phyloP scores from a whole-genome alignment of 2,329 filamentous ascomycete genomes.

The Shiraia sp. region DNA sequence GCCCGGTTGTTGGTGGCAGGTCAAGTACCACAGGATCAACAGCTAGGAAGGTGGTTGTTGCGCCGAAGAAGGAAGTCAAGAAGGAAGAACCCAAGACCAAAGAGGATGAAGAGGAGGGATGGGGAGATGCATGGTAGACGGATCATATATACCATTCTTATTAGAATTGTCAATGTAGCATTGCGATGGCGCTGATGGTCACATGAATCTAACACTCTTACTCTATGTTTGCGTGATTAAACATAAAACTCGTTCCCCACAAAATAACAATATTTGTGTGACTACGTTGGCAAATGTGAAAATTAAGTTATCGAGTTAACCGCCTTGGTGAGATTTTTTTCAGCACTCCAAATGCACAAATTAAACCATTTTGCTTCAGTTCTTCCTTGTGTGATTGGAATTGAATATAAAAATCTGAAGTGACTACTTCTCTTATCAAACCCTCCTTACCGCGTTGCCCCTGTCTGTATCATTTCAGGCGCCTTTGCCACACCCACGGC shows the following conservation, averaged over 20 bases:
- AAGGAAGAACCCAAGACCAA: slow-evolving; percentile 45
- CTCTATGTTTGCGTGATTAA: too few species aligned
- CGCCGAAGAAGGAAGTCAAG: slow-evolving; percentile 35
- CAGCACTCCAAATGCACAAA: too few species aligned
- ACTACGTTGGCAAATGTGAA: too few species aligned
- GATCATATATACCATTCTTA: not conserved
- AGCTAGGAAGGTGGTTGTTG: slow-evolving; percentile 33
- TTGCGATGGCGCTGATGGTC: slow-evolving; percentile 21
- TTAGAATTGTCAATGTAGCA: slow-evolving; percentile 14
- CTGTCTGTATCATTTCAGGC: slow-evolving; percentile 29
- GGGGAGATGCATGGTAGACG: slow-evolving; percentile 45
- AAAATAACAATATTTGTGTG: too few species aligned
- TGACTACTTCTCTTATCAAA: too few species aligned
- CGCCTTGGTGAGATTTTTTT: too few species aligned
- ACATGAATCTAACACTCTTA: not conserved
- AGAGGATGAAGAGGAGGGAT: slow-evolving; percentile 46
- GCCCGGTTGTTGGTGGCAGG: slow-evolving; percentile 33
- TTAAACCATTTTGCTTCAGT: too few species aligned
- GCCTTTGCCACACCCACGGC: slow-evolving; percentile 16
- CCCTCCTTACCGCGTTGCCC: not conserved
- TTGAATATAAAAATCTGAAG: too few species aligned
- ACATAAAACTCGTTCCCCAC: too few species aligned
- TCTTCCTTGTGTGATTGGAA: too few species aligned
- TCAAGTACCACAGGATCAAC: slow-evolving; percentile 35
- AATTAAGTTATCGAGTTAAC: too few species aligned